Percentiles rank a stretch among this genome's conserved stretches.
Evolutionary conservation across 164 flowering plant species (phyloP).

Genomic region (Paratinospora sagittata): DNA sequence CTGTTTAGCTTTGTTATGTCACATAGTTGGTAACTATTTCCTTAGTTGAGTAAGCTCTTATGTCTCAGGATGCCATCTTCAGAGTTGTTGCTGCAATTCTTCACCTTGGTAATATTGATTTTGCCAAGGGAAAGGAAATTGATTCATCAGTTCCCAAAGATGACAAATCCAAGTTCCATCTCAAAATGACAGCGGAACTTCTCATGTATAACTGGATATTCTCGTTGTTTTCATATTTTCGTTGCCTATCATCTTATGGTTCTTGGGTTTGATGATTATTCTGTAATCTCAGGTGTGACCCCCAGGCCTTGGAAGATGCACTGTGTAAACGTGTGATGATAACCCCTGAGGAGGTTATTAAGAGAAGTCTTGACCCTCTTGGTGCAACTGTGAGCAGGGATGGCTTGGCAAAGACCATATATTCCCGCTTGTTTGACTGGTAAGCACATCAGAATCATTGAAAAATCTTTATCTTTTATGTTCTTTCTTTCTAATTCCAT

Average conservation of each 20-base stretch:
- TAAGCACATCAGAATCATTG: slow-evolving; percentile 19
- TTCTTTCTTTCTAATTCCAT: neutral
- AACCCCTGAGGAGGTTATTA: no score
- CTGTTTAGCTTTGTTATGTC: neutral
- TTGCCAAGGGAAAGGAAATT: slow-evolving; percentile 55
- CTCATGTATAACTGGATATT: slow-evolving; percentile 62
- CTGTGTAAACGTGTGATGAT: slow-evolving; percentile 75
- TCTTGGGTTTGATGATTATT: neutral
- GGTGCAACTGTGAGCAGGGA: no score
- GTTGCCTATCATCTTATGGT: slow-evolving; percentile 9
- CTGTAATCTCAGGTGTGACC: slow-evolving; percentile 58
- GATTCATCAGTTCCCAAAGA: slow-evolving; percentile 68
- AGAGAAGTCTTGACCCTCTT: no score
- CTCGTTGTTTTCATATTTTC: neutral
- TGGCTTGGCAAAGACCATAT: slow-evolving; percentile 88
- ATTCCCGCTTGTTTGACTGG: slow-evolving; percentile 90
- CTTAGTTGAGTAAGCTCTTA: slow-evolving; percentile 7
- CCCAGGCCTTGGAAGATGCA: slow-evolving; percentile 62
- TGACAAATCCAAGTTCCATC: slow-evolving; percentile 64
- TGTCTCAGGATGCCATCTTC: slow-evolving; percentile 72
- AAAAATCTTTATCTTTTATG: neutral
- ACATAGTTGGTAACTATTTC: neutral
- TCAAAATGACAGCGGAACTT: slow-evolving; percentile 69
- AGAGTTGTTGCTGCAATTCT: slow-evolving; percentile 84
- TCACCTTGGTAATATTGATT: slow-evolving; percentile 75